Base-by-base conservation (phyloP, 78 protist species). In the Polysphondylium violaceum region DNA sequence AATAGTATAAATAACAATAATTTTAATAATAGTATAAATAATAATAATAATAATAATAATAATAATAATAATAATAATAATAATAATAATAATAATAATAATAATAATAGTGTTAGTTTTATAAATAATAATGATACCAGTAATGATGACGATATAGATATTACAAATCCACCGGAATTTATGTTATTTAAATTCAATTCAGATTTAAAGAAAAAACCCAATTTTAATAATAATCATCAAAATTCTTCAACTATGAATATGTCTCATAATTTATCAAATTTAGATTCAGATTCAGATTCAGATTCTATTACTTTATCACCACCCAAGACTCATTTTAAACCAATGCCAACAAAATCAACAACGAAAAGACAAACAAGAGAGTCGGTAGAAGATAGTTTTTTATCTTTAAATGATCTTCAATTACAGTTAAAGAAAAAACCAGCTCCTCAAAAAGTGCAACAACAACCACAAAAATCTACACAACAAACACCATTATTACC, bases 21-120 rank as follows among this genome's bases (percentile, higher is more conserved):
- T 51, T n/a, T n/a, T 56, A 56, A 56, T 56, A 56, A 56, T 56
- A 56, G 21, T 56, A 56, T n/a, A n/a, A 56, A 50, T 31, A 72
- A 72, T 33, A 67, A 67, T 69, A 51, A 41, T 67, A n/a, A 9
- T 17, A 23, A 40, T 23, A 41, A 68, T 41, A 68, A 25, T 68
- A 69, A 69, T 16, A 38, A 3, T 12, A 19, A 65, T n/a, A 29
- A 6, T 69, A 51, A 23, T 35, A 69, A 21, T 25, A 72, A 50
- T 40, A 72, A 7, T 33, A 19, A 43, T 29, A 12, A 8, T 6
- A 68, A 4, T 25, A 21, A 68, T 43, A 68, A 44, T 43, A 44
- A 69, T 43, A 36, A 43, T 27, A 44, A 5, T 23, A 23, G 17
- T n/a, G 8, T 9, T n/a, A 19, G 31, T 23, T 25, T 31, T 41